phyloP scores from a whole-genome alignment of 441 rosid genomes.

The Aleurites moluccanus region DNA sequence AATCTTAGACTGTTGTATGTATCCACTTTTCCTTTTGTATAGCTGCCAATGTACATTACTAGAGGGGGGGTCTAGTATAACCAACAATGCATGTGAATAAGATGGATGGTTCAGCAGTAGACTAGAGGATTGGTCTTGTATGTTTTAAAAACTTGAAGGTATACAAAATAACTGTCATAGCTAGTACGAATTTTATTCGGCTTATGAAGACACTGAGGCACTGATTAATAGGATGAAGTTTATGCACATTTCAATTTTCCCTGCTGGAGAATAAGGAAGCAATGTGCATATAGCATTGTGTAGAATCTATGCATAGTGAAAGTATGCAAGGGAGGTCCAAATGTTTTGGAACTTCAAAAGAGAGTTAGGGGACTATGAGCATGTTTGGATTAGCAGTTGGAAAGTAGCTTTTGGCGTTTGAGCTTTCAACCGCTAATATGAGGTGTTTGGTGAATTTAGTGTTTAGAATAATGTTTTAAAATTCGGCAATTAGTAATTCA shows the following conservation, averaged over 20 bases:
- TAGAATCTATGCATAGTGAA: not conserved
- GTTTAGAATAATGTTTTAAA: no score
- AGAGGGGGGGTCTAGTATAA: no score
- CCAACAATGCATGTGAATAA: no score
- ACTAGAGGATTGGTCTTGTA: not conserved
- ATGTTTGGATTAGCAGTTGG: no score
- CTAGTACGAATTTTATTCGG: not conserved
- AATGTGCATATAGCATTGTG: not conserved
- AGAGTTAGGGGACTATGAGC: not conserved
- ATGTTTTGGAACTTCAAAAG: not conserved
- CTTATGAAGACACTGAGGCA: not conserved
- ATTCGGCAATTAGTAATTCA: no score
- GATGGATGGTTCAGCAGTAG: not conserved
- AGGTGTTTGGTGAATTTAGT: no score
- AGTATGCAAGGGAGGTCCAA: no score
- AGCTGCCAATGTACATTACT: no score
- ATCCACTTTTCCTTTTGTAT: no score
- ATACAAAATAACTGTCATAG: not conserved
- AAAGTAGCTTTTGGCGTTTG: no score
- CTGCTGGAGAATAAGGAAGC: not conserved
- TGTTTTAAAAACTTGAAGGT: not conserved
- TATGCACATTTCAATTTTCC: not conserved
- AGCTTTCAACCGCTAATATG: no score
- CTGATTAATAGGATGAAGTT: not conserved
- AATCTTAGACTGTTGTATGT: no score